These are phyloP conservation scores for Cercis canadensis DNA, from an alignment of 306 rosid species.

Conservation along the genomic window DNA sequence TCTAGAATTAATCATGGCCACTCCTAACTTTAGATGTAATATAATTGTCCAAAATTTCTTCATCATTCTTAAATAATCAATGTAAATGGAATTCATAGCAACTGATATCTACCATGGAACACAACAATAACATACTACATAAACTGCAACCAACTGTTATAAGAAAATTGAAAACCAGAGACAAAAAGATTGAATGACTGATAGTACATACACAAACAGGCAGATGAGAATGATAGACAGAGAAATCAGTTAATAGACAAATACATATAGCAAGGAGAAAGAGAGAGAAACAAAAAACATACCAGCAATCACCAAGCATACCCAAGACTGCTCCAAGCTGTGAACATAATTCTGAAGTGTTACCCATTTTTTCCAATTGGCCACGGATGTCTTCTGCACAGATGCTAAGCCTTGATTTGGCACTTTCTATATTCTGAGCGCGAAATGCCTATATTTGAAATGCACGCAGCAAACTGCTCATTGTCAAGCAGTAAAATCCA, in stretches of 20 bases:
- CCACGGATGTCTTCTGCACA: slow-evolving; percentile 84
- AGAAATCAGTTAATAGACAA: neutral
- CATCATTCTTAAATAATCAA: slow-evolving; percentile 18
- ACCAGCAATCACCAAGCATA: slow-evolving; percentile 99
- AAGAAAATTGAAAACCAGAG: neutral
- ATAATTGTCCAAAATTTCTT: neutral
- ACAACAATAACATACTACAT: neutral
- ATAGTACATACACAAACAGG: slow-evolving; percentile 14
- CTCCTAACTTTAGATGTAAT: neutral
- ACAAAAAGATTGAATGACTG: slow-evolving; percentile 2
- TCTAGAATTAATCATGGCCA: neutral
- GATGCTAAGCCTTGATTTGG: slow-evolving; percentile 85
- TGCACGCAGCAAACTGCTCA: slow-evolving; percentile 36
- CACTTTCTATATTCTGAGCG: slow-evolving; percentile 91
- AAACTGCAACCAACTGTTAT: neutral
- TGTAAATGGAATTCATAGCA: neutral
- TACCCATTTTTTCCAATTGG: slow-evolving; percentile 74
- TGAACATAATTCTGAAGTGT: slow-evolving; percentile 84
- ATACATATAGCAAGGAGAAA: neutral
- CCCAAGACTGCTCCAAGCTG: slow-evolving; percentile 99
- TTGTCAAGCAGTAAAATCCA: slow-evolving; percentile 25
- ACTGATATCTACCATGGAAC: slow-evolving; percentile 13
- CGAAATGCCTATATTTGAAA: slow-evolving; percentile 77
- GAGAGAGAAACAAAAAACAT: slow-evolving; percentile 37
- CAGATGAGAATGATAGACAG: slow-evolving; percentile 1